phyloP scores from a whole-genome alignment of 768 basidiomycete species.

The Mycena chlorophos region DNA sequence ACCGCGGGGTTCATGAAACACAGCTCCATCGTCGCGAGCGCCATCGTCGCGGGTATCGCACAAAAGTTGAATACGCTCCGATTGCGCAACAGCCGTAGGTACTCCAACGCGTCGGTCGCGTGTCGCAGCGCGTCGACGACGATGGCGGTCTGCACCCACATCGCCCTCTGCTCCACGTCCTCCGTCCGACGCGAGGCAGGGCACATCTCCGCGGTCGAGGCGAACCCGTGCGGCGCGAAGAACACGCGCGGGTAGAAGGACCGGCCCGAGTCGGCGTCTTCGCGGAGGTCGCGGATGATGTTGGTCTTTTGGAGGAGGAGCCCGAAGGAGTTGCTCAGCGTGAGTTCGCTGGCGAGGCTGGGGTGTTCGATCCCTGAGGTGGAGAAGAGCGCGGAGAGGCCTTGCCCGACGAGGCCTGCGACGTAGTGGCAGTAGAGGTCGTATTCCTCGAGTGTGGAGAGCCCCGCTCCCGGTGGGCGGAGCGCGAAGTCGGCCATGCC shows the following conservation, averaged over 20 bases:
- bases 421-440: constrained; percentile 90
- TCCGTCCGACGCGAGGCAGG: constrained; percentile 30
- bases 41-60: constrained; percentile 93
- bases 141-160: constrained; percentile 87
- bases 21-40: constrained; percentile 86
- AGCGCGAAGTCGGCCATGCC: constrained; percentile 83
- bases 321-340: constrained; percentile 93
- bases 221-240: constrained; percentile 77
- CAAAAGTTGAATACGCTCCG: constrained; percentile 97
- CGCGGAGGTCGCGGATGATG: constrained; percentile 92
- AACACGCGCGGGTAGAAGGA: constrained; percentile 96
- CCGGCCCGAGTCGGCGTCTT: constrained; percentile 81
- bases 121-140: constrained; percentile 87
- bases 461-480: neutral
- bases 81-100: constrained; percentile 81
- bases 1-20: constrained; percentile 93
- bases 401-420: constrained; percentile 96
- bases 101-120: constrained; percentile 83
- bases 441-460: neutral
- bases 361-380: constrained; percentile 79
- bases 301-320: constrained; percentile 96
- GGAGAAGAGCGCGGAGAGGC: constrained; percentile 84
- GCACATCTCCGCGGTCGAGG: constrained; percentile 68
- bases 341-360: constrained; percentile 77
- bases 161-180: constrained; percentile 61